phyloP scores from a whole-genome alignment of 768 basidiomycete genomes.

The Kwoniella dejecticola region DNA sequence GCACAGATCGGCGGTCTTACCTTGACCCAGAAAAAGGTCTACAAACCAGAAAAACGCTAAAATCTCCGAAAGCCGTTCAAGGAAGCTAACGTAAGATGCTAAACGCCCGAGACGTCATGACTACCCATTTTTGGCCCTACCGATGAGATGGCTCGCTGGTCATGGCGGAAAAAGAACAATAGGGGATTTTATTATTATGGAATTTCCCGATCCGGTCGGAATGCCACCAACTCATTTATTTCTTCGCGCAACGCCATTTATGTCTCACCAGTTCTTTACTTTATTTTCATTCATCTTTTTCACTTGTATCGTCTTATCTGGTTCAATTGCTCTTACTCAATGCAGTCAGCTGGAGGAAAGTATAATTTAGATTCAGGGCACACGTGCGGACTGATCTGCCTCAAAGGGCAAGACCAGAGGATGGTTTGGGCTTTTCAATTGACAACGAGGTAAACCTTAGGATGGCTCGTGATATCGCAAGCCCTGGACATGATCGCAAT shows the following conservation, averaged over 20 bases:
- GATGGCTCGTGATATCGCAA: conserved; percentile 16
- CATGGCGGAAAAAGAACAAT: not conserved
- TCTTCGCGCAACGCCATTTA: conserved; percentile 4
- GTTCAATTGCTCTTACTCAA: conserved; percentile 8
- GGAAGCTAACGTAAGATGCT: conserved; percentile 9
- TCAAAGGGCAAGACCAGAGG: not conserved
- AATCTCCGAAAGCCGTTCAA: conserved; percentile 1
- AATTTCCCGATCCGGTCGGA: conserved; percentile 25
- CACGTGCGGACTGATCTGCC: not conserved
- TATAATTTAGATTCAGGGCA: not conserved
- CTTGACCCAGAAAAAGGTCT: not conserved
- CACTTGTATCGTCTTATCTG: not conserved
- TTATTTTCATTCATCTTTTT: not conserved
- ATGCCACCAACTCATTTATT: conserved; percentile 13
- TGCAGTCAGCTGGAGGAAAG: conserved; percentile 9
- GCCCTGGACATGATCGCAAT: not conserved
- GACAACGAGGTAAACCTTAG: conserved; percentile 1
- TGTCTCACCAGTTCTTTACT: conserved; percentile 4
- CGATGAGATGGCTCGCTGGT: conserved; percentile 17
- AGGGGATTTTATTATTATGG: not conserved
- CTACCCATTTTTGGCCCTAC: conserved; percentile 4
- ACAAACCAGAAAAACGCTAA: not conserved
- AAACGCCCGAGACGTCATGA: conserved; percentile 18
- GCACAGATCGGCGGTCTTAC: not conserved
- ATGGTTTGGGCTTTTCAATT: not conserved